phyloP scores from a whole-genome alignment of 768 basidiomycete genomes.

The Baorangia bicolor region DNA sequence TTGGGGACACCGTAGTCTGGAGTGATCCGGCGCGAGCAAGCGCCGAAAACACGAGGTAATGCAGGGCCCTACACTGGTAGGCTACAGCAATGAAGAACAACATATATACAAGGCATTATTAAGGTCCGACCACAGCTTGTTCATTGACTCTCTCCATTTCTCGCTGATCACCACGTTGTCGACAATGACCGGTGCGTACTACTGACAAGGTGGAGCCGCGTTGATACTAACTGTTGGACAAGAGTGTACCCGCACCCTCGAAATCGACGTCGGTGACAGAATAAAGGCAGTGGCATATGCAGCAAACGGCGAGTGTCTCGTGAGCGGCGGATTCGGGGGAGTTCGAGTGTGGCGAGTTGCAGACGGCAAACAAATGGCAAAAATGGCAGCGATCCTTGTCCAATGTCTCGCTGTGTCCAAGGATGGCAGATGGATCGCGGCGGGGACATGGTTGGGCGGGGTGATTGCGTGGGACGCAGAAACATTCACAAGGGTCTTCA shows the following conservation, averaged over 20 bases:
- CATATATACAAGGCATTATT: too few species aligned
- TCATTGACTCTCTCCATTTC: neutral
- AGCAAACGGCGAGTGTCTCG: neutral
- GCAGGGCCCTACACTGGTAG: too few species aligned
- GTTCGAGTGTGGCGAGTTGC: conserved; percentile 1
- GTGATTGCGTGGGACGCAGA: neutral
- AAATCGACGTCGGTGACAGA: neutral
- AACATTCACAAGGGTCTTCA: neutral
- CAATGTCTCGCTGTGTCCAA: neutral
- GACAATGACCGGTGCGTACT: neutral
- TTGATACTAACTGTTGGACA: neutral
- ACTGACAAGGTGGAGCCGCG: neutral
- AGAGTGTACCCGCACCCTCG: neutral
- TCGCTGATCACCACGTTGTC: neutral
- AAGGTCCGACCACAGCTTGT: too few species aligned
- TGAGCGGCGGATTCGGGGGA: neutral
- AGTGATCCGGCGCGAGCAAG: too few species aligned
- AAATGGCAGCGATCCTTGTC: neutral
- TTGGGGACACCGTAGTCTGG: too few species aligned
- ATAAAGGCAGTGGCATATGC: neutral
- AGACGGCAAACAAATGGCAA: neutral
- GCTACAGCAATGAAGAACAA: too few species aligned
- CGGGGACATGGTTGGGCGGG: neutral
- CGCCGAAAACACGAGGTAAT: too few species aligned
- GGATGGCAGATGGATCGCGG: conserved; percentile 1